Conservation (phyloP, 371 early-diverging fungal genomes). For the Saksenaea vasiformis region DNA sequence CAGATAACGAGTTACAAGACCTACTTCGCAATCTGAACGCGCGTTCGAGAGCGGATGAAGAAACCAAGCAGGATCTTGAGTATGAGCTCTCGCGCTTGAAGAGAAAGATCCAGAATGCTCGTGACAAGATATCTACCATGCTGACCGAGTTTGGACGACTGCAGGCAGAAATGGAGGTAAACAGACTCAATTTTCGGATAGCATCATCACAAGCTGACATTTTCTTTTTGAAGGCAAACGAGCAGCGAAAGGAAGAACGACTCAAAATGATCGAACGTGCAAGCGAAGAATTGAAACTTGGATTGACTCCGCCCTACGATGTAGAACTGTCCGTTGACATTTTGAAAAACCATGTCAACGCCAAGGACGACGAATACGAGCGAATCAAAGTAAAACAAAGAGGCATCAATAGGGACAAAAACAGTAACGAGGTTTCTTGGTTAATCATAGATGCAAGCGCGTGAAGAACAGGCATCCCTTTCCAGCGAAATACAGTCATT, state of each 20-base stretch:
- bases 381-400: constrained; percentile 10
- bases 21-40: constrained; percentile 34
- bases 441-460: constrained; percentile 12
- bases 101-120: constrained; percentile 10
- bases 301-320: not conserved
- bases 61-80: constrained; percentile 9
- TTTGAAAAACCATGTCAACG: constrained; percentile 1
- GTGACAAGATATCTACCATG: constrained; percentile 19
- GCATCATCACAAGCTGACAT: no score
- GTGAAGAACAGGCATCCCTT: constrained; percentile 13
- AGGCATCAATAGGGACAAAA: not conserved
- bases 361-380: constrained; percentile 11
- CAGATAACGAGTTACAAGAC: constrained; percentile 55
- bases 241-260: constrained; percentile 28
- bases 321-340: constrained; percentile 3
- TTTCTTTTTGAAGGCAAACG: constrained; percentile 22
- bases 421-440: not conserved
- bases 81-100: constrained; percentile 15
- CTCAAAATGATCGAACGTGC: constrained; percentile 14
- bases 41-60: constrained; percentile 15
- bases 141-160: constrained; percentile 25
- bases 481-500: constrained; percentile 16
- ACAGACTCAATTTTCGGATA: no score
- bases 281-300: constrained; percentile 13
- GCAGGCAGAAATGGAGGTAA: constrained; percentile 26